phyloP scores from a whole-genome alignment of 2,329 filamentous ascomycete genomes.

The Erysiphe pulchra region DNA sequence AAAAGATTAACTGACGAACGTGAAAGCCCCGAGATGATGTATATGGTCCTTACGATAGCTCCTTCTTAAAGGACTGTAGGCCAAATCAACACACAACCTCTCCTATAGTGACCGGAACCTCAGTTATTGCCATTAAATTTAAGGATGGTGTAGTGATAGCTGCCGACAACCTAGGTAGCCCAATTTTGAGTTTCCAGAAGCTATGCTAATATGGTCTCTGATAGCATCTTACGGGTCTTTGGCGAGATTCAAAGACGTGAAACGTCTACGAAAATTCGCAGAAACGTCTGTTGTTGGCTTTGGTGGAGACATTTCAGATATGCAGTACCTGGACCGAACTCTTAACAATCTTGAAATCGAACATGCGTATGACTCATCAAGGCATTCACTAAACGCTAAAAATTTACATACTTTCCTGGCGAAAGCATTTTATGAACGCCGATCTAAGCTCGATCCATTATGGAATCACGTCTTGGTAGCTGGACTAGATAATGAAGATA shows the following conservation, averaged over 20 bases:
- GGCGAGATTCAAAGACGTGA: slow-evolving; percentile 88
- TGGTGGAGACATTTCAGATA: slow-evolving; percentile 91
- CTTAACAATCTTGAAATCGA: slow-evolving; percentile 66
- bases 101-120: slow-evolving; percentile 88
- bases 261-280: slow-evolving; percentile 79
- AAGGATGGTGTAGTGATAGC: slow-evolving; percentile 90
- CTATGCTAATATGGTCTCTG: slow-evolving; percentile 4
- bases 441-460: slow-evolving; percentile 84
- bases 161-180: slow-evolving; percentile 73
- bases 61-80: slow-evolving; percentile 47
- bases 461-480: slow-evolving; percentile 93
- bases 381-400: slow-evolving; percentile 48
- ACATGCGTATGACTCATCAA: slow-evolving; percentile 46
- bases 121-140: slow-evolving; percentile 85
- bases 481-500: slow-evolving; percentile 52
- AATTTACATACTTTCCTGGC: slow-evolving; percentile 92
- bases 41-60: slow-evolving; percentile 78
- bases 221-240: slow-evolving; percentile 90
- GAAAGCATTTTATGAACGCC: slow-evolving; percentile 88
- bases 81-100: slow-evolving; percentile 75
- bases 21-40: slow-evolving; percentile 81
- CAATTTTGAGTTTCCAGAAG: not conserved
- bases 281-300: slow-evolving; percentile 68
- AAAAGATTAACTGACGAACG: slow-evolving; percentile 14
- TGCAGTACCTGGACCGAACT: slow-evolving; percentile 93